Percentiles rank a stretch among this genome's conserved stretches.
These are phyloP conservation scores for Starmerella stigmatis DNA, from an alignment of 805 yeast genomes.

Conservation along the genomic window DNA sequence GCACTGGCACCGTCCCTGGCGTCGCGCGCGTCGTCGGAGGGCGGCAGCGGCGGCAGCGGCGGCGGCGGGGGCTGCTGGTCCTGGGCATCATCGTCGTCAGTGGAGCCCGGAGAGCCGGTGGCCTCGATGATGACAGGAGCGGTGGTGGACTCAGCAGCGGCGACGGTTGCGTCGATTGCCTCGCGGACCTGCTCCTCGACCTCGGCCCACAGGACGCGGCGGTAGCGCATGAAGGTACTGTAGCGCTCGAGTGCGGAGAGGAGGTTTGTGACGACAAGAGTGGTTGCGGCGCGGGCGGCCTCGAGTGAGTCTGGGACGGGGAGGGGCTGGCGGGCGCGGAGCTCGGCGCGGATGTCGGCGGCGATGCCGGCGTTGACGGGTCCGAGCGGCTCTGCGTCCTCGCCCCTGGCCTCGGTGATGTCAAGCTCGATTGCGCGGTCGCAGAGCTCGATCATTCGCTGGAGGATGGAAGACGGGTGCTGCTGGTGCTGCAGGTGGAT, in stretches of 20 bases:
- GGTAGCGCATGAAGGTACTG: slow-evolving; percentile 15
- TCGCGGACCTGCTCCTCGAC: slow-evolving; percentile 20
- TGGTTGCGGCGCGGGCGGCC: slow-evolving; percentile 3
- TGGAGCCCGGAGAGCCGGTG: neutral
- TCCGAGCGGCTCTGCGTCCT: slow-evolving; percentile 7
- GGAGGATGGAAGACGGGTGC: neutral
- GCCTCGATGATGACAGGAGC: slow-evolving; percentile 17
- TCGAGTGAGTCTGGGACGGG: slow-evolving; percentile 8
- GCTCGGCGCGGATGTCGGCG: slow-evolving; percentile 2
- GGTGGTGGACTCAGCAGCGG: slow-evolving; percentile 21
- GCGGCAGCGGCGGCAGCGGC: too few species aligned
- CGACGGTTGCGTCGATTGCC: slow-evolving; percentile 22
- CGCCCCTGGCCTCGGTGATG: slow-evolving; percentile 10
- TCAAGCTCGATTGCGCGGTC: slow-evolving; percentile 23
- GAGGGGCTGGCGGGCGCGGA: slow-evolving; percentile 4
- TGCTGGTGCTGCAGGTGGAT: too few species aligned
- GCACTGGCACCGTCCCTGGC: neutral
- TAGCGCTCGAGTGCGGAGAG: slow-evolving; percentile 16
- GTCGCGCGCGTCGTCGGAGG: neutral
- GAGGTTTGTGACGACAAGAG: slow-evolving; percentile 6
- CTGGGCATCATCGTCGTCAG: slow-evolving; percentile 8
- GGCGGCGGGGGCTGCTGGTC: too few species aligned
- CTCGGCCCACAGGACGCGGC: slow-evolving; percentile 20
- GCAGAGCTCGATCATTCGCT: slow-evolving; percentile 6
- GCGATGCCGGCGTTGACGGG: slow-evolving; percentile 10